These are phyloP conservation scores for Acer campestre DNA, from an alignment of 345 rosid species.

Conservation along the genomic window DNA sequence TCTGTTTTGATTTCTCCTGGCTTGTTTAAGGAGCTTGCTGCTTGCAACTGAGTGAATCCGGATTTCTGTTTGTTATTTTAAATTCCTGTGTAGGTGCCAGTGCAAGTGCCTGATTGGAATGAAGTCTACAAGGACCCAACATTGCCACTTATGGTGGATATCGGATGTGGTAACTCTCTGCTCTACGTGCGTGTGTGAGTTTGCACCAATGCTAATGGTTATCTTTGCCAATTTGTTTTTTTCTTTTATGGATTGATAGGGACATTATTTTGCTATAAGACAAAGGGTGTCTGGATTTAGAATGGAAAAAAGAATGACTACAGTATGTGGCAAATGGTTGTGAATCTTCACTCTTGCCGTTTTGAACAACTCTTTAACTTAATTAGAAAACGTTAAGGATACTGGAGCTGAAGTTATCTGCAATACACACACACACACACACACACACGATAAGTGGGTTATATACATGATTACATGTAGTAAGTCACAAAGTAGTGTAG, in stretches of 20 bases:
- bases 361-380: neutral
- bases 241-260: neutral
- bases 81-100: slow-evolving; percentile 51
- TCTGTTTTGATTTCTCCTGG: neutral
- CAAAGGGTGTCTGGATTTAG: neutral
- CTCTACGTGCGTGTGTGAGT: neutral
- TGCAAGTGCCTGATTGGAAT: slow-evolving; percentile 69
- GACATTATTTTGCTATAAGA: neutral
- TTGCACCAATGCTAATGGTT: neutral
- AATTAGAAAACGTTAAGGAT: neutral
- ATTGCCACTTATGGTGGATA: slow-evolving; percentile 90
- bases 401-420: neutral
- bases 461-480: neutral
- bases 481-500: neutral
- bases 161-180: slow-evolving; percentile 74
- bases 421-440: too few relatives aligned
- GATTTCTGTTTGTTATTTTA: neutral
- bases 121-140: slow-evolving; percentile 75
- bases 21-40: neutral
- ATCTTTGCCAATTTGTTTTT: neutral
- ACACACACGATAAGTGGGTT: neutral
- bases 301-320: neutral
- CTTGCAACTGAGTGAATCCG: neutral
- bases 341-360: neutral
- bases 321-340: neutral